Conservation (phyloP, 2,329 filamentous ascomycete genomes). For the Cladosporium cucumerinum region DNA sequence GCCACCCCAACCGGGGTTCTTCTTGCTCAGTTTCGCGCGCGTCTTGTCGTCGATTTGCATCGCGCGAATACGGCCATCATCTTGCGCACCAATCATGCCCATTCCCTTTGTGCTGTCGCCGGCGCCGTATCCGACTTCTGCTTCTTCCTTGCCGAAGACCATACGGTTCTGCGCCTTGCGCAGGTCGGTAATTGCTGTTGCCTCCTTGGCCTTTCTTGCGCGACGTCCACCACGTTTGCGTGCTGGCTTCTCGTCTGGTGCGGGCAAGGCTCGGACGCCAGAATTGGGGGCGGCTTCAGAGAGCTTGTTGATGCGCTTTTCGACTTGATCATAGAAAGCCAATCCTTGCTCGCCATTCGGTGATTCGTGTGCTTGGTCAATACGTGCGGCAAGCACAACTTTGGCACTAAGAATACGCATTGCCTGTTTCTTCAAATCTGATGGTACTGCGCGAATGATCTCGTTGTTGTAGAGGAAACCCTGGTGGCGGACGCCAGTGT, state of each 20-base stretch:
- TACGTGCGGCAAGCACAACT: slow-evolving; percentile 85
- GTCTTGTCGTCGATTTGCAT: slow-evolving; percentile 91
- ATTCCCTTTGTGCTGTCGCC: slow-evolving; percentile 82
- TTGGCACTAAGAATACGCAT: slow-evolving; percentile 95
- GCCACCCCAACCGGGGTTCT: slow-evolving; percentile 91
- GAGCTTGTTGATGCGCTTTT: slow-evolving; percentile 85
- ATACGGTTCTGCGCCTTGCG: slow-evolving; percentile 95
- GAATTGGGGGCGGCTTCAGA: slow-evolving; percentile 90
- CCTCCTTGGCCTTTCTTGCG: slow-evolving; percentile 92
- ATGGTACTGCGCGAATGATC: slow-evolving; percentile 79
- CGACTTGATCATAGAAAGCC: slow-evolving; percentile 74
- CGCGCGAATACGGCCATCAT: slow-evolving; percentile 83
- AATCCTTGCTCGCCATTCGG: slow-evolving; percentile 80
- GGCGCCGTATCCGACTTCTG: slow-evolving; percentile 84
- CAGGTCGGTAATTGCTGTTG: slow-evolving; percentile 92
- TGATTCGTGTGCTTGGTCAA: slow-evolving; percentile 79
- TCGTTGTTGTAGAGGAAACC: slow-evolving; percentile 91
- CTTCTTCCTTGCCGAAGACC: slow-evolving; percentile 93
- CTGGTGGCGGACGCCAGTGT: slow-evolving; percentile 84
- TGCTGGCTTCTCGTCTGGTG: slow-evolving; percentile 91
- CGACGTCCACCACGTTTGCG: slow-evolving; percentile 87
- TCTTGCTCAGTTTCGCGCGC: slow-evolving; percentile 86
- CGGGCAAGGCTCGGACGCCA: slow-evolving; percentile 78
- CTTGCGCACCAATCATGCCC: slow-evolving; percentile 89
- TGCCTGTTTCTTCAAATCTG: slow-evolving; percentile 84